Base-by-base conservation (phyloP, 1,139 yeast genomes). In the Geotrichum macrosporum region DNA sequence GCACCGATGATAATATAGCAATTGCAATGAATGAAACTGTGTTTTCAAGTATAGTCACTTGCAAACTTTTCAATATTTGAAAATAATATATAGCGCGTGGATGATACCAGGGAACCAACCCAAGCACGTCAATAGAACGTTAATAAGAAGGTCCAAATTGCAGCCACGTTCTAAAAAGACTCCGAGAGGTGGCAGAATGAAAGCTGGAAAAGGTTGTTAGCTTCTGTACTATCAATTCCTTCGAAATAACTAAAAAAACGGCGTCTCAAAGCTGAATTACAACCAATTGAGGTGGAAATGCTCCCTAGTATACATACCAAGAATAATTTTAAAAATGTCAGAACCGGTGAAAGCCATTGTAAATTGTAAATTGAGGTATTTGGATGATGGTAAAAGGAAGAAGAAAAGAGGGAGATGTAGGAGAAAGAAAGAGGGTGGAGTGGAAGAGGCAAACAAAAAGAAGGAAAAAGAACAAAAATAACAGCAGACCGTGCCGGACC, bases 81-180 rank as follows among this genome's bases (percentile, higher is more conserved):
- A 55, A 39, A 80, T 78, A 53, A 80, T 69, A 61, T 77, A 80
- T 36, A 80, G 62, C n/a, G 85, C 86, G 58, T 80, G 84, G 52
- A 80, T 70, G 50, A 79, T 77, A 59, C 59, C 65, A 32, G 55
- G 87, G 80, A 65, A 77, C 65, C 75, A 81, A 48, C 85, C 88
- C 51, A 81, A 71, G 47, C 76, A 64, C 35, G 84, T 78, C 64
- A 82, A 74, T 48, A 80, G 53, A 51, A 81, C 69, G 66, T 80
- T 80, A 61, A 83, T 70, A 44, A 80, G 66, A 42, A 83, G 68
- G 27, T 81, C 71, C 15, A 70, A 61, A 18, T 74, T 66, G 62
- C 84, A 78, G 32, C 89, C 92, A 55, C 73, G 70, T 67, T 82
- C 87, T 54, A 81, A 64, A 65, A 81, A 80, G 10, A 83, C 92